These are phyloP conservation scores for Fusarium bactridioides DNA, from an alignment of 2,329 filamentous ascomycete species.

Conservation along the genomic window DNA sequence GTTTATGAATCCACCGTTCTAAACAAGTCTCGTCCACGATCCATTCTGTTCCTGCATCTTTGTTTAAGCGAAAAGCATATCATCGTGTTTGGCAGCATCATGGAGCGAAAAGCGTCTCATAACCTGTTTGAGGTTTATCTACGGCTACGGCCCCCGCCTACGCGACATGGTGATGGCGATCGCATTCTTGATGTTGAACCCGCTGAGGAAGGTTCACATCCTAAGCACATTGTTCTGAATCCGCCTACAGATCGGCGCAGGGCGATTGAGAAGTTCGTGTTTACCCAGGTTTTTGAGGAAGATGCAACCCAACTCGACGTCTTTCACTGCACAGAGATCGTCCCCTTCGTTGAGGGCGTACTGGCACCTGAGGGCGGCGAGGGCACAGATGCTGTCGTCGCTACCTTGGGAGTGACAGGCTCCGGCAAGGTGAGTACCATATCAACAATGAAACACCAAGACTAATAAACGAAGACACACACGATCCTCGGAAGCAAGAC, in stretches of 20 bases:
- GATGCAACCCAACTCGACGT: slow-evolving; percentile 84
- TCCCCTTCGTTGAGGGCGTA: slow-evolving; percentile 81
- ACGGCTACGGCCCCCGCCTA: slow-evolving; percentile 77
- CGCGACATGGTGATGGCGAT: slow-evolving; percentile 57
- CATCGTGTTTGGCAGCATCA: slow-evolving; percentile 33
- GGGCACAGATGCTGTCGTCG: slow-evolving; percentile 87
- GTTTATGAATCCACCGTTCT: slow-evolving; percentile 35
- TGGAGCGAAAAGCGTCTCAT: slow-evolving; percentile 53
- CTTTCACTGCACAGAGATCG: slow-evolving; percentile 80
- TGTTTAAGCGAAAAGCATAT: slow-evolving; percentile 8
- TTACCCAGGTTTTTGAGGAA: slow-evolving; percentile 93
- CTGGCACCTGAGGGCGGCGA: slow-evolving; percentile 76
- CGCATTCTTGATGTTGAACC: slow-evolving; percentile 83
- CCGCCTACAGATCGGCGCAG: slow-evolving; percentile 86
- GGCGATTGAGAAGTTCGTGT: slow-evolving; percentile 91
- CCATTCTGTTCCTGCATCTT: slow-evolving; percentile 9
- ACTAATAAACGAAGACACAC: slow-evolving; percentile 71
- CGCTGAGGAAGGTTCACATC: slow-evolving; percentile 51
- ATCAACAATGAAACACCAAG: slow-evolving; percentile 10
- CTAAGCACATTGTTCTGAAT: slow-evolving; percentile 78
- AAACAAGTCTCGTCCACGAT: slow-evolving; percentile 15
- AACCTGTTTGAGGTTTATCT: slow-evolving; percentile 92
- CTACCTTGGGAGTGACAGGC: slow-evolving; percentile 91
- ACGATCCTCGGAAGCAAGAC: slow-evolving; percentile 90
- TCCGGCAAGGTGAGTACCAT: slow-evolving; percentile 81